Conservation (phyloP, 2,329 filamentous ascomycete genomes). For the Pestalotiopsis sp. region DNA sequence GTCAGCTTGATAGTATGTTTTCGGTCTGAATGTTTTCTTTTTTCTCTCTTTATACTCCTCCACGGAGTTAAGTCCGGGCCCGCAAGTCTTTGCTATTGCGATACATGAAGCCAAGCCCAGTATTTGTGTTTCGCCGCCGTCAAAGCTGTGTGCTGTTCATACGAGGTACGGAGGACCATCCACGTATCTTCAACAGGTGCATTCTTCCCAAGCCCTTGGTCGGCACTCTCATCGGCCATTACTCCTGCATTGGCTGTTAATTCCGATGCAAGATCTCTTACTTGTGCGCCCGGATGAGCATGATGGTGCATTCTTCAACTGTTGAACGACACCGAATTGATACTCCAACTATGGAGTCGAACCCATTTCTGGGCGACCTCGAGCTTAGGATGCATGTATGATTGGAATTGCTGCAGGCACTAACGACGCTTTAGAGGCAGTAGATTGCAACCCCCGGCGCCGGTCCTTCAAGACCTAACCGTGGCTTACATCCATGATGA, state of each 20-base stretch:
- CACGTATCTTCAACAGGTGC: not conserved
- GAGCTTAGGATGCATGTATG: not conserved
- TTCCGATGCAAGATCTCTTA: not conserved
- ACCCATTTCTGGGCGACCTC: not conserved
- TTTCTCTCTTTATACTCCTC: too few relatives aligned
- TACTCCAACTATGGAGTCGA: not conserved
- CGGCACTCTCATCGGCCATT: not conserved
- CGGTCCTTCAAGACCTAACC: not conserved
- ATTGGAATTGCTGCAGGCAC: not conserved
- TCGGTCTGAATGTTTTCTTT: too few relatives aligned
- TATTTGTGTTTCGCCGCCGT: not conserved
- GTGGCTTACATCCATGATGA: not conserved
- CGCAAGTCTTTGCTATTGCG: too few relatives aligned
- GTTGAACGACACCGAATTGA: not conserved
- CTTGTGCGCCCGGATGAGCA: not conserved
- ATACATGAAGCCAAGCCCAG: too few relatives aligned
- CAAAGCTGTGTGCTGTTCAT: not conserved
- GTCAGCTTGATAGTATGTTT: too few relatives aligned
- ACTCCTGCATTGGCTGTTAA: not conserved
- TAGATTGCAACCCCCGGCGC: not conserved
- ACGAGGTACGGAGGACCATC: not conserved
- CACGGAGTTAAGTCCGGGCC: too few relatives aligned
- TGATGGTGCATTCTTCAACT: not conserved
- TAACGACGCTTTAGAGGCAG: not conserved
- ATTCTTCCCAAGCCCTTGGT: not conserved